These are phyloP conservation scores for Solanum etuberosum DNA, from an alignment of 257 asterid genomes.

Conservation along the genomic window DNA sequence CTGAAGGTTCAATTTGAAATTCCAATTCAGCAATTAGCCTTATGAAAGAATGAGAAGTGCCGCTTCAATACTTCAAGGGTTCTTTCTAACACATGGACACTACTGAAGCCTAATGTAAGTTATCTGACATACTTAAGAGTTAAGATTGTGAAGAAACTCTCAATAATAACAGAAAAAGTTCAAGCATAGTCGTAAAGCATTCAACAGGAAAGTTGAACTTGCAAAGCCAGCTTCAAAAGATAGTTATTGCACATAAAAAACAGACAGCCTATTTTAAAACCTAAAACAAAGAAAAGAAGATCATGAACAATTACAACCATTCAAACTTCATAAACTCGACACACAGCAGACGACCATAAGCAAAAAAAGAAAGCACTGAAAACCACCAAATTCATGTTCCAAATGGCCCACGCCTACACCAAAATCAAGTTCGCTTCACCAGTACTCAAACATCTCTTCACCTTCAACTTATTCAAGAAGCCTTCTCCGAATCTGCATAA, in stretches of 20 bases:
- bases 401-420: conserved; percentile 10
- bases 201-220: background rate
- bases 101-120: background rate
- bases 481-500: conserved; percentile 46
- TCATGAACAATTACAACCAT: conserved; percentile 18
- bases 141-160: background rate
- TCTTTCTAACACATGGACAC: background rate
- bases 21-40: too few species aligned
- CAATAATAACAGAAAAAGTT: background rate
- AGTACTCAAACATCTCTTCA: conserved; percentile 1
- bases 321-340: conserved; percentile 19
- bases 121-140: background rate
- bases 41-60: too few species aligned
- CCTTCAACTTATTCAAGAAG: conserved; percentile 24
- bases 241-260: conserved; percentile 11
- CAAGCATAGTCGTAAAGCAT: background rate
- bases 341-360: conserved; percentile 19
- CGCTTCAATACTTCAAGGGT: too few species aligned
- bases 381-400: conserved; percentile 15
- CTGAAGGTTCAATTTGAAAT: too few species aligned
- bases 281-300: conserved; percentile 18
- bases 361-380: conserved; percentile 10
- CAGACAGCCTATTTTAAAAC: conserved; percentile 6
- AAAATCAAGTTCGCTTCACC: background rate
- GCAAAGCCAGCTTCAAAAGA: conserved; percentile 5